Evolutionary conservation across 176 grass and related monocot genomes (phyloP), one percentile per base, ranked within the genome.

Genomic region (Zizania latifolia): DNA sequence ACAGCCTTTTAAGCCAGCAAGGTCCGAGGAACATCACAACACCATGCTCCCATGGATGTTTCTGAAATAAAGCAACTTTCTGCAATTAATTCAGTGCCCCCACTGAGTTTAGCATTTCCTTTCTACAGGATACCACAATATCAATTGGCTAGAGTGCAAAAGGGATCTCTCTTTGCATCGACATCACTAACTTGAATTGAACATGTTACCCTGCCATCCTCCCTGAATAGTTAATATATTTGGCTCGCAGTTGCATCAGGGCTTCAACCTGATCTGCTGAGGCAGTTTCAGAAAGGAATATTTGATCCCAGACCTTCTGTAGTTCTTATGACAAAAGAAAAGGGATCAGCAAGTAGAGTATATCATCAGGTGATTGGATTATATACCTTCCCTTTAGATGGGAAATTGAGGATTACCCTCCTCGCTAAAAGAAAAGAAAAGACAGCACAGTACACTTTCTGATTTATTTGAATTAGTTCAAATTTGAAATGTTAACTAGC

Each of bases 231-330:
- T n/a, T n/a, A n/a, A n/a, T 70, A 45, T 93, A 97, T 73, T 83
- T 97, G 17, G 65, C 74, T 55, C 79, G 74, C 58, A 97, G 84
- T 75, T 21, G 54, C 58, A 9, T 75, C 15, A 97, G 71, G 50
- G n/a, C 36, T 85, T 89, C 83, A 1, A 29, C 44, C 19, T 93
- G 81, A 81, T 77, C 58, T 5, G 56, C 27, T 5, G 65, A 12
- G 36, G 69, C 24, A 0, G 28, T 83, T 35, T 78, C 86, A 19
- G n/a, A 60, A 16, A 64, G 80, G 65, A 93, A 93, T 72, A 91
- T 79, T 72, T 93, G 78, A 55, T 89, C 74, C 88, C 88, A 97
- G 58, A 93, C 82, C 82, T 58, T 76, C 58, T 45, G 62, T 36
- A 93, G 2, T 74, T 93, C 88, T 91, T 58, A 28, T 32, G 19